Conservation (phyloP, 768 basidiomycete species). For the Pisolithus tinctorius region DNA sequence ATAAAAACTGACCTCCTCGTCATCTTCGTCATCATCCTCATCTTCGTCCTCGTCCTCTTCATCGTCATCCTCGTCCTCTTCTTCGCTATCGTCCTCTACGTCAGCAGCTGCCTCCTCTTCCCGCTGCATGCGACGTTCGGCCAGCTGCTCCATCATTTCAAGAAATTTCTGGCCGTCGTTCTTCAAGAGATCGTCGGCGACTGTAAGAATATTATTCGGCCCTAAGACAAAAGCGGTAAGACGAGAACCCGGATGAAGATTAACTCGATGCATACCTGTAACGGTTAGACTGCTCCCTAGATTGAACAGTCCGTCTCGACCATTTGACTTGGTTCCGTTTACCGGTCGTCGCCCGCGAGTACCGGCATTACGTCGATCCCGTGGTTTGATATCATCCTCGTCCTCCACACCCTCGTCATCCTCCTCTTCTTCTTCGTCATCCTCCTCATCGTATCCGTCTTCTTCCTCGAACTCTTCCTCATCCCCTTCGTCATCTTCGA, state of each 20-base stretch:
- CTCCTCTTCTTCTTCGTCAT: conserved; percentile 59
- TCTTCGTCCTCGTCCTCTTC: conserved; percentile 56
- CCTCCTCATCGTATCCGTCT: conserved; percentile 49
- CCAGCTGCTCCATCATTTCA: conserved; percentile 99
- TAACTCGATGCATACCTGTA: conserved; percentile 45
- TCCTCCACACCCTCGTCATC: conserved; percentile 66
- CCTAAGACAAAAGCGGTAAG: conserved; percentile 34
- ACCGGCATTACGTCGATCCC: conserved; percentile 27
- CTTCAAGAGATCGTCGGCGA: conserved; percentile 96
- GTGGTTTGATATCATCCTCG: conserved; percentile 42
- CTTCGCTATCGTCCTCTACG: conserved; percentile 55
- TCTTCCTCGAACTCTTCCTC: conserved; percentile 49
- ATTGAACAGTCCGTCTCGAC: conserved; percentile 66
- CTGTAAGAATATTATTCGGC: conserved; percentile 92
- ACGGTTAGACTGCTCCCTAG: conserved; percentile 81
- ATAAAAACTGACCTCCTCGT: conserved; percentile 33
- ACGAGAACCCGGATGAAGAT: conserved; percentile 2
- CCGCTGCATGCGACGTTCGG: conserved; percentile 87
- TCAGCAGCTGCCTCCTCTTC: conserved; percentile 68
- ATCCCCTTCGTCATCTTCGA: conserved; percentile 59
- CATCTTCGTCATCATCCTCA: conserved; percentile 51
- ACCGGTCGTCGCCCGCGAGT: conserved; percentile 34
- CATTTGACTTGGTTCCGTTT: conserved; percentile 40
- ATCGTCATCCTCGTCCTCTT: conserved; percentile 52
- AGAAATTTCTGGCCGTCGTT: conserved; percentile 98